phyloP scores from a whole-genome alignment of 2,329 filamentous ascomycete species.

The Aschersonia sp. region DNA sequence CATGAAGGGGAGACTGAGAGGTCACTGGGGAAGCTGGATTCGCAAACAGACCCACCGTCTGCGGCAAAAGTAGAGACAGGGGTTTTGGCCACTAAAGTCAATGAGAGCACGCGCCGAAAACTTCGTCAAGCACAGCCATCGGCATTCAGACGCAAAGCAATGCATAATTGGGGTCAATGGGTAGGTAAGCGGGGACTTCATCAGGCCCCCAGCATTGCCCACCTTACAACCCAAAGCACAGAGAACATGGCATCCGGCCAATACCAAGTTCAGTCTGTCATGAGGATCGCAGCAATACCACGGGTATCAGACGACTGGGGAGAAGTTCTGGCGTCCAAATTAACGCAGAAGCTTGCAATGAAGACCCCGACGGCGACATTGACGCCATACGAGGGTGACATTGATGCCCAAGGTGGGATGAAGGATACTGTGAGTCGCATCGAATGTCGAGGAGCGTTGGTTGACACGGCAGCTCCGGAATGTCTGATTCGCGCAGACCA shows the following conservation, averaged over 20 bases:
- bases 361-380: background rate
- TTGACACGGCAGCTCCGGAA: too few relatives aligned
- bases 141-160: background rate
- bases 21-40: too few relatives aligned
- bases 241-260: background rate
- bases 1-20: too few relatives aligned
- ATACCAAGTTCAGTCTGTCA: background rate
- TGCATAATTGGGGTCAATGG: slow-evolving; percentile 3
- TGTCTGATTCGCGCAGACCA: too few relatives aligned
- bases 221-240: background rate
- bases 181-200: slow-evolving; percentile 5
- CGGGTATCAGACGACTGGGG: background rate
- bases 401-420: background rate
- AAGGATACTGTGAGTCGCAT: background rate
- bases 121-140: background rate
- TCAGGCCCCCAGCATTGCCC: background rate
- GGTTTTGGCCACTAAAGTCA: too few relatives aligned
- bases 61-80: too few relatives aligned
- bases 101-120: too few relatives aligned
- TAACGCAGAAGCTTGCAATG: background rate
- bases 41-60: too few relatives aligned
- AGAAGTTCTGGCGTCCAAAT: background rate
- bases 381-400: background rate
- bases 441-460: background rate
- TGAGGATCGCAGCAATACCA: background rate